Evolutionary conservation across 495 filamentous ascomycete genomes (phyloP).

Genomic region (Tuber aestivum): DNA sequence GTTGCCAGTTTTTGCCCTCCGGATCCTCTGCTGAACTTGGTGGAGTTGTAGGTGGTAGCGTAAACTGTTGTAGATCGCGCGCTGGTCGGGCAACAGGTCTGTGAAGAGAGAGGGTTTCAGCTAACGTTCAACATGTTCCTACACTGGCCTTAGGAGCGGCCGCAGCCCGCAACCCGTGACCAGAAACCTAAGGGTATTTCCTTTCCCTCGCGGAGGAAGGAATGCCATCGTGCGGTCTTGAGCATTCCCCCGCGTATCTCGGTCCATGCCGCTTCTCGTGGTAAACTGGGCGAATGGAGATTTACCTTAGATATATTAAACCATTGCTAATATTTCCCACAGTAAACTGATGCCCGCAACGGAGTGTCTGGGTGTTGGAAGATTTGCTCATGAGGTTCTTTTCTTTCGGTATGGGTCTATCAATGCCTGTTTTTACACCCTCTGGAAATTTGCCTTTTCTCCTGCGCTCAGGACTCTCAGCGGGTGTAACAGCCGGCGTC

Average conservation of each 20-base stretch:
- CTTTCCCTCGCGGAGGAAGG: neutral
- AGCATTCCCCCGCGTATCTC: neutral
- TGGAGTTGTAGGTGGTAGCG: constrained; percentile 41
- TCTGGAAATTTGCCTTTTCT: constrained; percentile 24
- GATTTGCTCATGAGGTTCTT: constrained; percentile 14
- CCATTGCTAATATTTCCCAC: constrained; percentile 94
- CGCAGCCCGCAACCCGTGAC: neutral
- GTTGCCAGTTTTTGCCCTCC: constrained; percentile 26
- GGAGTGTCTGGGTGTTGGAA: constrained; percentile 42
- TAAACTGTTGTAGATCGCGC: constrained; percentile 38
- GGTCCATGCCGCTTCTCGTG: neutral
- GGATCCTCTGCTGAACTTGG: constrained; percentile 41
- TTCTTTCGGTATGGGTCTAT: constrained; percentile 27
- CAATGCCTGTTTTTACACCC: constrained; percentile 25
- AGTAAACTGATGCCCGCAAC: constrained; percentile 69
- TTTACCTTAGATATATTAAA: constrained; percentile 88
- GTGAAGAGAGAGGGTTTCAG: constrained; percentile 12
- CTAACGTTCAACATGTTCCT: constrained; percentile 1
- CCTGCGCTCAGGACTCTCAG: constrained; percentile 29
- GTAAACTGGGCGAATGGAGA: constrained; percentile 25
- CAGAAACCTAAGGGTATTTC: neutral
- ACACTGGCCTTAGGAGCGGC: neutral
- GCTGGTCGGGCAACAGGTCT: constrained; percentile 41
- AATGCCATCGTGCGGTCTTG: neutral
- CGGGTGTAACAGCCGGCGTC: constrained; percentile 13